Evolutionary conservation across 2,329 filamentous ascomycete species (phyloP).

Genomic region (Hypoxylon sp.): DNA sequence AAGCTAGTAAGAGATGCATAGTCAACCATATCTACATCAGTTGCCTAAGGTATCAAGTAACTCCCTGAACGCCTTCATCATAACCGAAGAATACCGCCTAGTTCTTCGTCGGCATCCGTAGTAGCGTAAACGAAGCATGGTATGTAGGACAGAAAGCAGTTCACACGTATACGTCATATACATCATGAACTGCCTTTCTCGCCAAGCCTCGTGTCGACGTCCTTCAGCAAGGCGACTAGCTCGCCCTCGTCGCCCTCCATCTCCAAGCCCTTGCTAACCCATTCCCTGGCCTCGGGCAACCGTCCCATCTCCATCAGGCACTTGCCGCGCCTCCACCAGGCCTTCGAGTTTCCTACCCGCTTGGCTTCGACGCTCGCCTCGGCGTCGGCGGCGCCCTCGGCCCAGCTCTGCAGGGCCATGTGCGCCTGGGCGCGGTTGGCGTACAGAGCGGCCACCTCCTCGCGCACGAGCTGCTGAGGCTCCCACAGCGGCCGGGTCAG

Average conservation of each 20-base stretch:
- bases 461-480: constrained; percentile 79
- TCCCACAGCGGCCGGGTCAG: constrained; percentile 85
- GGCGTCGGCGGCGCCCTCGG: constrained; percentile 86
- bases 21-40: no score
- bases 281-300: constrained; percentile 80
- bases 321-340: constrained; percentile 88
- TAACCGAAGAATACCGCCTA: background rate
- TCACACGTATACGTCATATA: background rate
- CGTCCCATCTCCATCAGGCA: constrained; percentile 92
- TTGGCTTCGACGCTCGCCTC: constrained; percentile 89
- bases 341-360: constrained; percentile 87
- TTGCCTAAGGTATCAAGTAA: constrained; percentile 16
- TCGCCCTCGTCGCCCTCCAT: constrained; percentile 77
- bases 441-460: constrained; percentile 82
- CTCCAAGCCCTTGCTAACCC: constrained; percentile 80
- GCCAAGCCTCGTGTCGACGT: constrained; percentile 61
- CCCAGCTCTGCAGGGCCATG: constrained; percentile 83
- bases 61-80: constrained; percentile 16
- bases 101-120: background rate
- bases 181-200: constrained; percentile 22
- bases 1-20: no score
- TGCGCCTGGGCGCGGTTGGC: constrained; percentile 90
- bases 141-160: background rate
- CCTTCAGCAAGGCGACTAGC: constrained; percentile 68
- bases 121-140: background rate